Base-by-base conservation (phyloP, 495 filamentous ascomycete genomes). In the Cryomyces minteri region DNA sequence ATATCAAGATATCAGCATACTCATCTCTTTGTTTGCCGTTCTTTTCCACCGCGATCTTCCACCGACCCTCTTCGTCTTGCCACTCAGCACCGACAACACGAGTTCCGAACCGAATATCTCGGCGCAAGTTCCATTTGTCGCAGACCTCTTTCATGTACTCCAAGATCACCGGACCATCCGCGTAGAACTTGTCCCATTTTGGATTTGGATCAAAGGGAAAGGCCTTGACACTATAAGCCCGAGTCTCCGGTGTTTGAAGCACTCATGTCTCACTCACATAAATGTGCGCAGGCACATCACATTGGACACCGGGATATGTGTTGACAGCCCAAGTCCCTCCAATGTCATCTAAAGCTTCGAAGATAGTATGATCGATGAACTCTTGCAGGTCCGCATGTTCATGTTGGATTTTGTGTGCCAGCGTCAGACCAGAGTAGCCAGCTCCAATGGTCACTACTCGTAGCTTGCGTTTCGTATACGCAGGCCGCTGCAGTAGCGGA, bases 161-260 rank as follows among this genome's bases (percentile, higher is more conserved):
- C 43, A 52, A 47, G 31, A 63, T 63, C 43, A 62, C 60, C 14
- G 14, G 18, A 5, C 55, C 60, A 31, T 36, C 40, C n/a, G 60
- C 55, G 48, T 58, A 63, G 50, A 54, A 63, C 5, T 49, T 44
- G 14, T 40, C 50, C 58, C 58, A 63, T 41, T 62, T 51, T 5
- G 54, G 50, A 39, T 62, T 62, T 6, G 58, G 58, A 39, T 58
- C 56, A 43, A 52, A 62, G 4, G 58, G 53, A 43, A 48, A 60
- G 29, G 54, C 54, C 44, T 60, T 28, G 10, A 41, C 12, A 43
- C 10, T 5, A 18, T 43, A 29, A 43, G 42, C 36, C 30, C 11
- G 6, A 33, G 4, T 6, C 6, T 33, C 42, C 36, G 12, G 28
- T 34, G 8, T 25, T 25, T 25, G 18, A 25, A 25, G 18, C 18